Evolutionary conservation across 768 basidiomycete species (phyloP).

Genomic region (Mrakia gelida): DNA sequence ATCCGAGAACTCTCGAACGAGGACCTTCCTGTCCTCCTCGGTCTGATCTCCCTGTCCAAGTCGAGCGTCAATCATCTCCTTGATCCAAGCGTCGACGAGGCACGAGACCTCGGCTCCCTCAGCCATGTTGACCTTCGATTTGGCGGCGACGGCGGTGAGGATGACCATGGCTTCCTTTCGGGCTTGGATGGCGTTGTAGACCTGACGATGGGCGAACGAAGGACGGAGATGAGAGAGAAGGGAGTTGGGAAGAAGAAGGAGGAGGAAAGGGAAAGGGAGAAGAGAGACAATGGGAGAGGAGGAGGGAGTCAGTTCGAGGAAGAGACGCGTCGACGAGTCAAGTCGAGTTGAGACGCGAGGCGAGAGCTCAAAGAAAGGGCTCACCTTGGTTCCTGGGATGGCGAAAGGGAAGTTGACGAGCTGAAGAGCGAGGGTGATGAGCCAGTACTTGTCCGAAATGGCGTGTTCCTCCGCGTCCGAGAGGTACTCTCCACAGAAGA

Average conservation of each 20-base stretch:
- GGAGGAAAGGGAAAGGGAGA: neutral
- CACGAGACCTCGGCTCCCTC: constrained; percentile 72
- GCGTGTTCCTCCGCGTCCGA: constrained; percentile 70
- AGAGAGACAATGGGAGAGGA: neutral
- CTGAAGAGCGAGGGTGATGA: constrained; percentile 88
- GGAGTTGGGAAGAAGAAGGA: neutral
- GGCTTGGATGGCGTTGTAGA: constrained; percentile 87
- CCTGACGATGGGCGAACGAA: constrained; percentile 34
- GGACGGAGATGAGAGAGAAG: neutral
- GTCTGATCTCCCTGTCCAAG: constrained; percentile 36
- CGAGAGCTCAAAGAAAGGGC: neutral
- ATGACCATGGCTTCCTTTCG: constrained; percentile 70
- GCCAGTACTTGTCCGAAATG: constrained; percentile 93
- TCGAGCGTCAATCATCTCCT: constrained; percentile 59
- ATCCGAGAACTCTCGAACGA: constrained; percentile 71
- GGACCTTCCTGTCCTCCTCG: constrained; percentile 60
- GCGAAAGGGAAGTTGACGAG: constrained; percentile 98
- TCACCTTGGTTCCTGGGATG: constrained; percentile 82
- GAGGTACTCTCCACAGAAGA: constrained; percentile 91
- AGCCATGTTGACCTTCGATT: constrained; percentile 77
- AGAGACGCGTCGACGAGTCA: too few relatives aligned
- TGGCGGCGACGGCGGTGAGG: constrained; percentile 68
- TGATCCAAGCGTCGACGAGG: constrained; percentile 89
- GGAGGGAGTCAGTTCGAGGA: too few relatives aligned
- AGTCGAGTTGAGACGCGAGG: too few relatives aligned